These are phyloP conservation scores for Phytophthora pini DNA, from an alignment of 352 stramenopile species.

Conservation along the genomic window DNA sequence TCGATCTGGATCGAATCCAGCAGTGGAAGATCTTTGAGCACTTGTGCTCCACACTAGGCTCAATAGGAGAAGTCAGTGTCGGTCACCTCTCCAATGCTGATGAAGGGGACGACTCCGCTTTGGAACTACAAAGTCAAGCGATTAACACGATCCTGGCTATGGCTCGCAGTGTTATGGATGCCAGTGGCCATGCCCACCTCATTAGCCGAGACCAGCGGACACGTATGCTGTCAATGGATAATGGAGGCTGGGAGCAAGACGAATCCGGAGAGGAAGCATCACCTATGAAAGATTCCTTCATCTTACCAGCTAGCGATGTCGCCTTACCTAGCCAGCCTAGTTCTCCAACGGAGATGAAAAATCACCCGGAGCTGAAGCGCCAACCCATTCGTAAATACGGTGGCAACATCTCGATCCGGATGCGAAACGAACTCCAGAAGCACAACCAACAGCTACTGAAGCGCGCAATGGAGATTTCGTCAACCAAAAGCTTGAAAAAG, in stretches of 20 bases:
- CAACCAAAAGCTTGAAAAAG: constrained; percentile 88
- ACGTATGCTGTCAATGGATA: constrained; percentile 82
- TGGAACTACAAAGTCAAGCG: constrained; percentile 64
- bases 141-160: constrained; percentile 83
- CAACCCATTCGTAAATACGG: constrained; percentile 43
- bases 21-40: constrained; percentile 92
- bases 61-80: constrained; percentile 69
- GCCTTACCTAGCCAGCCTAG: constrained; percentile 15
- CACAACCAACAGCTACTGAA: constrained; percentile 83
- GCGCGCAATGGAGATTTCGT: constrained; percentile 81
- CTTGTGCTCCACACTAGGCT: constrained; percentile 75
- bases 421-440: constrained; percentile 86
- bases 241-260: constrained; percentile 87
- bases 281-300: constrained; percentile 24
- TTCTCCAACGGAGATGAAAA: constrained; percentile 22
- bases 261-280: constrained; percentile 45
- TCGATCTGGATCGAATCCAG: constrained; percentile 86
- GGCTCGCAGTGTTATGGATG: constrained; percentile 86
- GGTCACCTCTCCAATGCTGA: constrained; percentile 35
- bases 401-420: constrained; percentile 68
- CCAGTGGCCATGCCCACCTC: constrained; percentile 85
- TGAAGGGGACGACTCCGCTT: constrained; percentile 42
- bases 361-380: constrained; percentile 12
- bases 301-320: background rate
- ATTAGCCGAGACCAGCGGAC: constrained; percentile 83